Evolutionary conservation across 495 filamentous ascomycete species (phyloP).

Genomic region (Tuber indicum): DNA sequence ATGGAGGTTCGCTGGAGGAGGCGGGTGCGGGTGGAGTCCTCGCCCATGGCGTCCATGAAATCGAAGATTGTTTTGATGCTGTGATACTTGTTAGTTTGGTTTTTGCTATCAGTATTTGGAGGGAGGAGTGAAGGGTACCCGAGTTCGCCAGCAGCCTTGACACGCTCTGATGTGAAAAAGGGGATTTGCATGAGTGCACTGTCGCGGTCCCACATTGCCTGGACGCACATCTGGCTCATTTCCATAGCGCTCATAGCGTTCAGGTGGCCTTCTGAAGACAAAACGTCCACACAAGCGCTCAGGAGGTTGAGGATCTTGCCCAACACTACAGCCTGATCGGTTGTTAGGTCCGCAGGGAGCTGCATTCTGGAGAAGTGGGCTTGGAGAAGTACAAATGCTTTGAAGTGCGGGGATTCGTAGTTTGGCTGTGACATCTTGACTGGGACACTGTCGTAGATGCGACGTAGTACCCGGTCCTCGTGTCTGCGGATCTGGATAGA

Average conservation of each 20-base stretch:
- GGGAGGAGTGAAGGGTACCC: conserved; percentile 53
- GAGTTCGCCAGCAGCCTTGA: conserved; percentile 73
- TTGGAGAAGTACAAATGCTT: conserved; percentile 91
- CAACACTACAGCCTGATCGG: conserved; percentile 87
- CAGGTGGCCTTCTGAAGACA: conserved; percentile 90
- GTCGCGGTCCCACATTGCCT: conserved; percentile 98
- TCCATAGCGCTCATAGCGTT: conserved; percentile 99
- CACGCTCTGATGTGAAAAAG: conserved; percentile 76
- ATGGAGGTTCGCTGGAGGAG: conserved; percentile 73
- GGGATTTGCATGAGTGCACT: conserved; percentile 96
- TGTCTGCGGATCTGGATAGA: conserved; percentile 89
- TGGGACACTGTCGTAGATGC: conserved; percentile 87
- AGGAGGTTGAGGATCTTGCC: conserved; percentile 80
- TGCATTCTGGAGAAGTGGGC: conserved; percentile 98
- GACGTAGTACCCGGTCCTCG: conserved; percentile 78
- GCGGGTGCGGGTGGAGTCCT: conserved; percentile 65
- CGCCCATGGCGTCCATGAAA: conserved; percentile 97
- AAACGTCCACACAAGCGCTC: conserved; percentile 86
- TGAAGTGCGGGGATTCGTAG: conserved; percentile 95
- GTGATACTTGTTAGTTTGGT: conserved; percentile 44
- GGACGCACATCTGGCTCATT: conserved; percentile 98
- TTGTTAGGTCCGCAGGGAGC: conserved; percentile 90
- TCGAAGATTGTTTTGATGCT: conserved; percentile 89
- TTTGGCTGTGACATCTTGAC: conserved; percentile 83
- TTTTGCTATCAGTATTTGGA: conserved; percentile 3